Evolutionary conservation across 441 rosid genomes (phyloP).

Genomic region (Melastoma candidum): DNA sequence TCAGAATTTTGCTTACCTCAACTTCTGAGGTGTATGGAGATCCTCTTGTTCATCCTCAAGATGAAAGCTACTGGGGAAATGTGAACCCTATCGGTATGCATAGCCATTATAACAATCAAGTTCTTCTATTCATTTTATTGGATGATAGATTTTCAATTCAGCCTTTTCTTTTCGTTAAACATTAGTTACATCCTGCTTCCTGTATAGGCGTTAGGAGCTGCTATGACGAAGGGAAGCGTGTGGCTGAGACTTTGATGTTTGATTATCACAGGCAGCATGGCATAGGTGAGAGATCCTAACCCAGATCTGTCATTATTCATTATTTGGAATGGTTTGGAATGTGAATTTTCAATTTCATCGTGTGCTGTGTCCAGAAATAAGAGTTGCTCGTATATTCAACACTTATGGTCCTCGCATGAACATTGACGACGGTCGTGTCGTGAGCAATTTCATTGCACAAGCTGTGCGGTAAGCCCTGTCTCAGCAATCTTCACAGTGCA

Average conservation of each 20-base stretch:
- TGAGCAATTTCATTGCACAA: constrained; percentile 37
- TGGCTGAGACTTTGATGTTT: constrained; percentile 96
- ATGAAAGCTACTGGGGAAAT: constrained; percentile 21
- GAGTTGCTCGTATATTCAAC: constrained; percentile 69
- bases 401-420: constrained; percentile 63
- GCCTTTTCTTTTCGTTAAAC: too few relatives aligned
- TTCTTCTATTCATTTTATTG: too few relatives aligned
- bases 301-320: too few relatives aligned
- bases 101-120: too few relatives aligned
- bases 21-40: constrained; percentile 21
- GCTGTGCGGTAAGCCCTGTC: too few relatives aligned
- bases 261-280: constrained; percentile 99
- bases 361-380: constrained; percentile 28
- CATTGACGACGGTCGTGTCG: constrained; percentile 63
- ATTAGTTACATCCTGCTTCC: background rate
- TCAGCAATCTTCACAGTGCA: too few relatives aligned
- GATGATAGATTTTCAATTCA: too few relatives aligned
- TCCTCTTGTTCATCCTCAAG: constrained; percentile 19
- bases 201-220: constrained; percentile 20
- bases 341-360: too few relatives aligned
- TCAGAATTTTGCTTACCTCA: constrained; percentile 19
- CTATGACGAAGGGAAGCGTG: constrained; percentile 96
- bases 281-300: constrained; percentile 37
- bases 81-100: constrained; percentile 16
- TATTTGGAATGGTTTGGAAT: too few relatives aligned